These are phyloP conservation scores for Microdochium bolleyi DNA, from an alignment of 2,329 filamentous ascomycete genomes.

Conservation along the genomic window DNA sequence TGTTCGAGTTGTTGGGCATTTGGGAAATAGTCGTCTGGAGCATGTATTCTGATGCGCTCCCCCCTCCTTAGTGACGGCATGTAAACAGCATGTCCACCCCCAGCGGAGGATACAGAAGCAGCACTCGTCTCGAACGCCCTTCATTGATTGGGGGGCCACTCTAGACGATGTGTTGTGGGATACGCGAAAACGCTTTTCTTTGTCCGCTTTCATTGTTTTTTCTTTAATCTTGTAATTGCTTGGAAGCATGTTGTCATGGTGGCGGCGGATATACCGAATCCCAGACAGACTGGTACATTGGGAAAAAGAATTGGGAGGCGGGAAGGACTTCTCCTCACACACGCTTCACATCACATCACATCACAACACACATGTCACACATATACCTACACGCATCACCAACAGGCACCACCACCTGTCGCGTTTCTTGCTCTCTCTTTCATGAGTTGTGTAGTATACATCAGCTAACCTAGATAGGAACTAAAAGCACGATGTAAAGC, in stretches of 20 bases:
- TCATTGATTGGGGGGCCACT: background rate
- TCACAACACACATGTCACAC: background rate
- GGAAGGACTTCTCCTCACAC: no score
- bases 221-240: background rate
- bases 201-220: background rate
- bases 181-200: background rate
- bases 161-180: background rate
- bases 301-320: background rate
- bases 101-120: background rate
- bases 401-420: background rate
- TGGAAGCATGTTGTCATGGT: background rate
- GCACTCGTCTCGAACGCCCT: background rate
- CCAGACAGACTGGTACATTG: background rate
- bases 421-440: background rate
- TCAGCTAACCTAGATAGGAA: background rate
- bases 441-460: background rate
- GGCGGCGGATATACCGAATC: background rate
- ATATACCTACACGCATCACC: background rate
- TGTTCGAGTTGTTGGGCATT: background rate
- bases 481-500: conserved; percentile 1
- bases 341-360: background rate
- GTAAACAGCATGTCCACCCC: background rate
- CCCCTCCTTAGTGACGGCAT: background rate
- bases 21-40: background rate
- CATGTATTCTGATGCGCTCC: background rate